Conservation (phyloP, 345 rosid genomes). For the Rhodomyrtus tomentosa region DNA sequence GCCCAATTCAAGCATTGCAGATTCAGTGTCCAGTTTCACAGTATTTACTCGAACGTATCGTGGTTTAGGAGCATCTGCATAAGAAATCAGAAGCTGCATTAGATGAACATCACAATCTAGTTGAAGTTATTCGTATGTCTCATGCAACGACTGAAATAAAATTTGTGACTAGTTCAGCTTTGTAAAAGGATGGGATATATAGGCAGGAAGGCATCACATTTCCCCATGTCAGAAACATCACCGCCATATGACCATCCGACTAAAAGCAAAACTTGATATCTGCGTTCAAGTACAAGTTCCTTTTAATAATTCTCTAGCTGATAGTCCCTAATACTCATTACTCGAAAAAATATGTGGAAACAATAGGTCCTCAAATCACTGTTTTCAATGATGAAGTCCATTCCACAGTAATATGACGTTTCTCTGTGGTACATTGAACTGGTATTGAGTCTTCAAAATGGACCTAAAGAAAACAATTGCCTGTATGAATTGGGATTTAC, state of each 20-base stretch:
- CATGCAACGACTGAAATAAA: neutral
- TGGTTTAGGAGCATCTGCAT: constrained; percentile 55
- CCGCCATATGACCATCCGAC: neutral
- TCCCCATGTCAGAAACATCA: neutral
- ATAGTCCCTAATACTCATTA: neutral
- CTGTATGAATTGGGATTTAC: too few species aligned
- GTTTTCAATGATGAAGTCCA: neutral
- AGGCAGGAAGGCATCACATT: neutral
- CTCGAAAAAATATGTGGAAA: neutral
- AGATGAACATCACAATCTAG: neutral
- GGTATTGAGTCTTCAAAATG: neutral
- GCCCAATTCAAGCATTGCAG: constrained; percentile 49
- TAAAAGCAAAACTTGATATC: neutral
- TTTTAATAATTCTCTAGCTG: neutral
- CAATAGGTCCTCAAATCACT: neutral
- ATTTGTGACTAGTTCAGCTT: neutral
- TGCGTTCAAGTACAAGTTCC: neutral
- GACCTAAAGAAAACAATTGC: neutral
- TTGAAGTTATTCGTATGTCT: neutral
- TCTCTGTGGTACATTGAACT: neutral
- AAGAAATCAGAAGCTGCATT: constrained; percentile 3
- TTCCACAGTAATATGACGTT: neutral
- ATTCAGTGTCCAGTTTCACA: constrained; percentile 56
- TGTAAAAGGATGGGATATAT: neutral
- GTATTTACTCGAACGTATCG: constrained; percentile 86